Conservation (phyloP, 768 basidiomycete genomes). For the Boletus tylopilopsis region DNA sequence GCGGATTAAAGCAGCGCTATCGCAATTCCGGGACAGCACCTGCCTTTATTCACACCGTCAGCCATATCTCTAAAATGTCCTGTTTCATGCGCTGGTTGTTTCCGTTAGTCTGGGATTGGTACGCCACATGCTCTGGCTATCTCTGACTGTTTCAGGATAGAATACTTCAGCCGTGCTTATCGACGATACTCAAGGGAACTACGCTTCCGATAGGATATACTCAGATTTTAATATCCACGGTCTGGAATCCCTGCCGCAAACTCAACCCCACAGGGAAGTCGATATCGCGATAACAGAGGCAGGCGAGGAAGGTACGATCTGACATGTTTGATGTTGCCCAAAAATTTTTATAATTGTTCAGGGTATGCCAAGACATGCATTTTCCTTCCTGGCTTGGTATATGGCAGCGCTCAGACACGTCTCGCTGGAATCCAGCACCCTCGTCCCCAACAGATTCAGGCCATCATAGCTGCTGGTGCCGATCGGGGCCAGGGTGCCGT, state of each 20-base stretch:
- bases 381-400: slow-evolving; percentile 54
- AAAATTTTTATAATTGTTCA: slow-evolving; percentile 24
- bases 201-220: slow-evolving; percentile 38
- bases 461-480: slow-evolving; percentile 42
- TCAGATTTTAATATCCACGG: slow-evolving; percentile 45
- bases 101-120: slow-evolving; percentile 46
- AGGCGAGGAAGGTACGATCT: slow-evolving; percentile 39
- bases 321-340: neutral
- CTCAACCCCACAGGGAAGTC: slow-evolving; percentile 46
- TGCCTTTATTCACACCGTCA: slow-evolving; percentile 58
- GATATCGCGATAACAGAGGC: slow-evolving; percentile 47
- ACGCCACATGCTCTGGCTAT: neutral
- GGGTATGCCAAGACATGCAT: slow-evolving; percentile 52
- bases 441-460: slow-evolving; percentile 51
- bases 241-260: slow-evolving; percentile 42
- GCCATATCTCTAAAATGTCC: slow-evolving; percentile 12
- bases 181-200: slow-evolving; percentile 39
- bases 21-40: slow-evolving; percentile 38
- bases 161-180: slow-evolving; percentile 11
- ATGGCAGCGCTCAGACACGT: slow-evolving; percentile 45
- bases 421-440: slow-evolving; percentile 54
- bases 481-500: slow-evolving; percentile 48
- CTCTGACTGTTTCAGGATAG: neutral
- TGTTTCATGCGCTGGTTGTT: slow-evolving; percentile 11
- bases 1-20: slow-evolving; percentile 45